Conservation (phyloP, 73 alveolate genomes). For the Diophrys appendiculata region DNA sequence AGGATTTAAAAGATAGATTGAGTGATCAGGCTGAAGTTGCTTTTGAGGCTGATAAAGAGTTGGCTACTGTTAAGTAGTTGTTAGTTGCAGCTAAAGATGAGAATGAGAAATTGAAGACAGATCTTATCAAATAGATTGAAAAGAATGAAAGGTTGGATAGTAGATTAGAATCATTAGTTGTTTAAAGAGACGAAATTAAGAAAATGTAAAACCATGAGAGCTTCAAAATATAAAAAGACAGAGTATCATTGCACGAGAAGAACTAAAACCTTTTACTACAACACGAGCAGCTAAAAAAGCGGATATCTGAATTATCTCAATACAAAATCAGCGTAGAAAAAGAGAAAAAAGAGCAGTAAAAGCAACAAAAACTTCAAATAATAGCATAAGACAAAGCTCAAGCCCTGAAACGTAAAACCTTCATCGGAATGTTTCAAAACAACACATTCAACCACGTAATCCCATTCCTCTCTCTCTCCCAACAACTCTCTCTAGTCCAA, state of each 20-base stretch:
- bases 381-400: no score
- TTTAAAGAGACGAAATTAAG: neutral
- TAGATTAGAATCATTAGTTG: neutral
- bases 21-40: neutral
- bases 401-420: no score
- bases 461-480: no score
- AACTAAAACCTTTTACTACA: neutral
- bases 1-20: neutral
- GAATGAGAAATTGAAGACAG: neutral
- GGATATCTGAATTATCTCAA: neutral
- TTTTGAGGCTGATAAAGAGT: neutral
- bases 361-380: no score
- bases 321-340: neutral
- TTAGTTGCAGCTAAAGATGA: no score
- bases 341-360: neutral
- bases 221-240: neutral
- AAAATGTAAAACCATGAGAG: neutral
- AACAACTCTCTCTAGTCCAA: no score
- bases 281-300: neutral
- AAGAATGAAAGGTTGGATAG: neutral
- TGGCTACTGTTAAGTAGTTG: no score
- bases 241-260: neutral
- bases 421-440: no score
- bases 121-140: neutral
- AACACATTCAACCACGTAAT: no score